Conservation (phyloP, 2,329 filamentous ascomycete species). For the Scedosporium apiospermum region DNA sequence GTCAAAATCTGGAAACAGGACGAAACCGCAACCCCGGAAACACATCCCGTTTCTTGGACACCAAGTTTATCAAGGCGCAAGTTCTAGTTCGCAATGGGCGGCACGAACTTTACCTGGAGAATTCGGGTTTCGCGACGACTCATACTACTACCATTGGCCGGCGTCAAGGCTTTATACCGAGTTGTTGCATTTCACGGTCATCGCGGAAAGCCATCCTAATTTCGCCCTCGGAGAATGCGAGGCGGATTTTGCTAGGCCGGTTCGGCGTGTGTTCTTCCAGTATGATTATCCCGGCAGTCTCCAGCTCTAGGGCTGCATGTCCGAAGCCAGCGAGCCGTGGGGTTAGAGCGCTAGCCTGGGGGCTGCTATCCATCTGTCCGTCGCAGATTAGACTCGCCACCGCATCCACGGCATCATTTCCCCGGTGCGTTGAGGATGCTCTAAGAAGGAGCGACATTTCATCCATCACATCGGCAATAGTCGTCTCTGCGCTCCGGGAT, state of each 20-base stretch:
- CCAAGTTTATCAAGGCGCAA: constrained; percentile 70
- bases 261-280: constrained; percentile 75
- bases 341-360: not conserved
- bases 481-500: constrained; percentile 78
- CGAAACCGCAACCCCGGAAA: constrained; percentile 80
- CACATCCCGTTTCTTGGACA: constrained; percentile 87
- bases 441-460: constrained; percentile 35
- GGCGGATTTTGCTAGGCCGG: constrained; percentile 74
- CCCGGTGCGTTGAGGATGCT: constrained; percentile 7
- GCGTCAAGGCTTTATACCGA: constrained; percentile 48
- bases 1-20: constrained; percentile 97
- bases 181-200: constrained; percentile 73
- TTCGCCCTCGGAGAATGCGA: constrained; percentile 85
- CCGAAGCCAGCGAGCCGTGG: not conserved
- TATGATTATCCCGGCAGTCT: constrained; percentile 79
- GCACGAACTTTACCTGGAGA: too few species aligned
- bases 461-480: constrained; percentile 80
- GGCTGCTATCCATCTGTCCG: not conserved
- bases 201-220: constrained; percentile 80
- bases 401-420: constrained; percentile 8
- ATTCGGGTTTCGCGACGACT: not conserved
- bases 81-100: constrained; percentile 36
- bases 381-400: not conserved
- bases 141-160: not conserved
- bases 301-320: constrained; percentile 62